Conservation (phyloP, 2,329 filamentous ascomycete genomes). For the Colletotrichum brevisporum region DNA sequence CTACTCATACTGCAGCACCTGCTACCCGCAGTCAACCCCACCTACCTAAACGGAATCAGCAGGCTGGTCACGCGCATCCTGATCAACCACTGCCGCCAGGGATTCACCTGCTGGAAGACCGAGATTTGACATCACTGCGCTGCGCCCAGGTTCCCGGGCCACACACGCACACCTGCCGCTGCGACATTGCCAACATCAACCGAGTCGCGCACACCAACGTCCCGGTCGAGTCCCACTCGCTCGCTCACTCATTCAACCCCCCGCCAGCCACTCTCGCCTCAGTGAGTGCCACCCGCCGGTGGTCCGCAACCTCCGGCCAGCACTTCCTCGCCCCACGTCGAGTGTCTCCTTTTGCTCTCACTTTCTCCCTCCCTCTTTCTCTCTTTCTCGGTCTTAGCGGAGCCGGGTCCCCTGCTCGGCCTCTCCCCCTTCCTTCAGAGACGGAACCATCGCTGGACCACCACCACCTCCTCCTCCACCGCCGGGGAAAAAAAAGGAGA, state of each 20-base stretch:
- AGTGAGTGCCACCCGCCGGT: constrained; percentile 7
- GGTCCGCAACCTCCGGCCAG: constrained; percentile 25
- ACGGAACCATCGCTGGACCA: not conserved
- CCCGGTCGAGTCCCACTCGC: too few relatives aligned
- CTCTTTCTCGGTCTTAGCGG: constrained; percentile 1
- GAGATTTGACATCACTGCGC: constrained; percentile 12
- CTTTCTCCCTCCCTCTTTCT: not conserved
- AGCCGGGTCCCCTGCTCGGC: not conserved
- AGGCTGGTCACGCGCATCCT: constrained; percentile 11
- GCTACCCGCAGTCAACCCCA: constrained; percentile 11
- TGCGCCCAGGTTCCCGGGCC: constrained; percentile 5
- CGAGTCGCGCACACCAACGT: constrained; percentile 1
- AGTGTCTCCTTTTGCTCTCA: constrained; percentile 2
- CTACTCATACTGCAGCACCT: not conserved
- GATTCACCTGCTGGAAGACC: constrained; percentile 9
- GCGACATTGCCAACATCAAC: constrained; percentile 10
- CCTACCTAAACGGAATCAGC: constrained; percentile 5
- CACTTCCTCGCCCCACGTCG: constrained; percentile 14
- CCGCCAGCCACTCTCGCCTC: not conserved
- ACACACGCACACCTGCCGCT: constrained; percentile 13
- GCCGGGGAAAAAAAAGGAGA: too few relatives aligned
- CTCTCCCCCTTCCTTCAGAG: not conserved
- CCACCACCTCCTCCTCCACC: not conserved
- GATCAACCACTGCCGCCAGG: constrained; percentile 4
- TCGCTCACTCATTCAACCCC: not conserved